These are phyloP conservation scores for Penicillium desertorum DNA, from an alignment of 495 filamentous ascomycete species.

Conservation along the genomic window DNA sequence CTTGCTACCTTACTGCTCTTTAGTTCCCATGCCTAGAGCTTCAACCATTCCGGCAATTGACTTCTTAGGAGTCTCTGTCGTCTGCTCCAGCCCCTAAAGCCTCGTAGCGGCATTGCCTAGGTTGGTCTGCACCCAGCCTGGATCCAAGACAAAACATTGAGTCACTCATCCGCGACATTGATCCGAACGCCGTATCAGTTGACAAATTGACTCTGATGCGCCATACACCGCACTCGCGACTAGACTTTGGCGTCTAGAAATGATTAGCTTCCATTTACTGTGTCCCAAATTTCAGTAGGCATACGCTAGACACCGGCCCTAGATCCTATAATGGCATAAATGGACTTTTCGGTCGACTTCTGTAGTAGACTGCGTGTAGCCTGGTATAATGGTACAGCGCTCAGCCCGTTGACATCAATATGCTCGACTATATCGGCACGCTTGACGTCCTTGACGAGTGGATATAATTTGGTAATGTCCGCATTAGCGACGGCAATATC, in stretches of 20 bases:
- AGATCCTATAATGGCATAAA: slow-evolving; percentile 38
- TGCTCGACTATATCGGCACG: slow-evolving; percentile 33
- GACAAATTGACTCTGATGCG: slow-evolving; percentile 33
- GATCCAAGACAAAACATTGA: slow-evolving; percentile 35
- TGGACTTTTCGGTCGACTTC: slow-evolving; percentile 29
- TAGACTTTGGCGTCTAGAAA: slow-evolving; percentile 14
- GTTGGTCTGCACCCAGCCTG: slow-evolving; percentile 46
- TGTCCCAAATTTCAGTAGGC: background rate
- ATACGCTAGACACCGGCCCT: slow-evolving; percentile 14
- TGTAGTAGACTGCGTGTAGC: slow-evolving; percentile 36
- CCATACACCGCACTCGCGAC: slow-evolving; percentile 40
- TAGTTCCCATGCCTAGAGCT: slow-evolving; percentile 35
- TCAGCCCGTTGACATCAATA: slow-evolving; percentile 41
- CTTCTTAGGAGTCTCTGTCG: slow-evolving; percentile 31
- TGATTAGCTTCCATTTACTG: background rate
- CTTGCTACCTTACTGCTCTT: slow-evolving; percentile 42
- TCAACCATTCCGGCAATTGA: slow-evolving; percentile 37
- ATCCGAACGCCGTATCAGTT: slow-evolving; percentile 41
- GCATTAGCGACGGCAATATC: slow-evolving; percentile 56
- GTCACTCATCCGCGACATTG: slow-evolving; percentile 42
- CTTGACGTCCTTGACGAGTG: slow-evolving; percentile 24
- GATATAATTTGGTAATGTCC: slow-evolving; percentile 32
- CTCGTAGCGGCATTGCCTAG: slow-evolving; percentile 44
- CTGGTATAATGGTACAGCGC: slow-evolving; percentile 40
- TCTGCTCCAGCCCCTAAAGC: slow-evolving; percentile 34